Evolutionary conservation across 2,329 filamentous ascomycete species (phyloP).

Genomic region (Colletotrichum musae): DNA sequence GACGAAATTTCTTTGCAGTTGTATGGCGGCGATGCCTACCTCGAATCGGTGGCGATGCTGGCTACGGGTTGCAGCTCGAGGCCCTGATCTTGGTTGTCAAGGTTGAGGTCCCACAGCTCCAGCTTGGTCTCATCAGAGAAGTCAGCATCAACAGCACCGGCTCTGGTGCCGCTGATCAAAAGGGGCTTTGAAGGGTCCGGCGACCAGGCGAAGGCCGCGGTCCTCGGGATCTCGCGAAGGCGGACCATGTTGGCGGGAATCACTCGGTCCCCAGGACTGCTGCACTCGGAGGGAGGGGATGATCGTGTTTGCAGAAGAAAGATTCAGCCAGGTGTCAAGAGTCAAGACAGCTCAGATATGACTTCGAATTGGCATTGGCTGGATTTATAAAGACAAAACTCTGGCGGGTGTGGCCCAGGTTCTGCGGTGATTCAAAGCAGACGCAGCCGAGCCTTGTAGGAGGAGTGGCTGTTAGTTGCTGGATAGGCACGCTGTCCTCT

Average conservation of each 20-base stretch:
- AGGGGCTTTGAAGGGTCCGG: constrained; percentile 83
- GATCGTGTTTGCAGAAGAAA: constrained; percentile 18
- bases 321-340: constrained; percentile 9
- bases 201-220: constrained; percentile 97
- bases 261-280: constrained; percentile 42
- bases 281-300: constrained; percentile 34
- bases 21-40: constrained; percentile 65
- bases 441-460: constrained; percentile 32
- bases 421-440: constrained; percentile 31
- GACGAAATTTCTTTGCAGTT: constrained; percentile 10
- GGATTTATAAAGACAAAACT: constrained; percentile 7
- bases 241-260: constrained; percentile 82
- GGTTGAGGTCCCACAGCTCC: constrained; percentile 93
- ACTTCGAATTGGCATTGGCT: constrained; percentile 38
- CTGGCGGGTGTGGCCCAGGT: constrained; percentile 27
- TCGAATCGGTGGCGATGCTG: constrained; percentile 89
- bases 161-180: constrained; percentile 92
- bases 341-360: constrained; percentile 20
- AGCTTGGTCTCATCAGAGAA: constrained; percentile 98
- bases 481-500: constrained; percentile 31
- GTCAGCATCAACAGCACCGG: constrained; percentile 95
- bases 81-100: constrained; percentile 82
- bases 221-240: constrained; percentile 95
- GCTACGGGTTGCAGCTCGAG: constrained; percentile 89
- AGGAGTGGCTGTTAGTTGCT: constrained; percentile 37